Percentiles rank a stretch among this genome's conserved stretches.
Evolutionary conservation across 163 green algal genomes (phyloP).

Genomic region (Chlorella variabilis): DNA sequence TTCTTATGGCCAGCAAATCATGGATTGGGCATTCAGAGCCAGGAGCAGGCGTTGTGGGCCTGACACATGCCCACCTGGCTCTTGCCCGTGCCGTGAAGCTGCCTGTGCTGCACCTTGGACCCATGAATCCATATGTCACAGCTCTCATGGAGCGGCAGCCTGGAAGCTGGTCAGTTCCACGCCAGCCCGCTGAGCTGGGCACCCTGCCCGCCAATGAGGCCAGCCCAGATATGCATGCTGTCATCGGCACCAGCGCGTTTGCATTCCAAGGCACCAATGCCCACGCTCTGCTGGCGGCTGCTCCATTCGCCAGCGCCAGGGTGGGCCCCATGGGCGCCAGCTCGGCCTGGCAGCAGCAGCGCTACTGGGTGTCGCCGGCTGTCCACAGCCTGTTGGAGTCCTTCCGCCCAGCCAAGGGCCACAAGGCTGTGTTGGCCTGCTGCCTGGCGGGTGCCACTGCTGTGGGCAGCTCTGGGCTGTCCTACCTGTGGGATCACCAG

Average conservation of each 20-base stretch:
- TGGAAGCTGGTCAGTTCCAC: constrained; percentile 30
- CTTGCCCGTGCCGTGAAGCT: background rate
- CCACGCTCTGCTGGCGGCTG: constrained; percentile 59
- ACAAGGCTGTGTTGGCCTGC: constrained; percentile 4
- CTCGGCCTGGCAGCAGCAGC: constrained; percentile 24
- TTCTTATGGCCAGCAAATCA: constrained; percentile 76
- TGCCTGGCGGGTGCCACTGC: background rate
- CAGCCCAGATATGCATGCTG: too few relatives aligned
- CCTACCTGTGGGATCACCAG: constrained; percentile 71
- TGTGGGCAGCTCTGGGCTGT: constrained; percentile 38
- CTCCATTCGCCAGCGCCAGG: background rate
- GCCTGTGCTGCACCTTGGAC: constrained; percentile 69
- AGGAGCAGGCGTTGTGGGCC: constrained; percentile 69
- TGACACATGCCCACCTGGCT: constrained; percentile 42
- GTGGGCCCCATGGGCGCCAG: background rate
- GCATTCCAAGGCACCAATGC: constrained; percentile 90
- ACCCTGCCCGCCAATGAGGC: background rate
- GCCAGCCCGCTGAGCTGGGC: constrained; percentile 25
- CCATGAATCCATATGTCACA: constrained; percentile 70
- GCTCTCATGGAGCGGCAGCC: constrained; percentile 27
- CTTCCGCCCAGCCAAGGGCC: background rate
- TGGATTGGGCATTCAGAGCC: constrained; percentile 84
- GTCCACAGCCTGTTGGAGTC: constrained; percentile 36
- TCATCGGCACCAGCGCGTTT: constrained; percentile 77
- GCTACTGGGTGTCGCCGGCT: constrained; percentile 49